Percentiles rank a stretch among this genome's conserved stretches.
These are phyloP conservation scores for Pyracantha coccinea DNA, from an alignment of 331 rosid genomes.

Conservation along the genomic window DNA sequence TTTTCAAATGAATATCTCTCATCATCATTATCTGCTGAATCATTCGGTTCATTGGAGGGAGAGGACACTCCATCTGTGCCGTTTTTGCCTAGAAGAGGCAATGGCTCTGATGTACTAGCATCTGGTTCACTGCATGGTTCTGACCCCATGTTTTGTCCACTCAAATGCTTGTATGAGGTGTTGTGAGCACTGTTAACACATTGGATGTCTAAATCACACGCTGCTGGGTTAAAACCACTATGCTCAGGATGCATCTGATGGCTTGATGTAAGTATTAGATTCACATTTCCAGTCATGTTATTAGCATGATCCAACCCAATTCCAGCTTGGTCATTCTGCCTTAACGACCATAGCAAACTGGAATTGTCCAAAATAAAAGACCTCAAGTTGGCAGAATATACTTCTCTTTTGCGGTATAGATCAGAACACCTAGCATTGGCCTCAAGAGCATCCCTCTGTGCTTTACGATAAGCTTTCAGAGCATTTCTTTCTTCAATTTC, in stretches of 20 bases:
- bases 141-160: constrained; percentile 48
- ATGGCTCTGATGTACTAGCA: constrained; percentile 72
- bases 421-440: constrained; percentile 74
- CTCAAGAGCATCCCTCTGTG: constrained; percentile 76
- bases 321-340: constrained; percentile 49
- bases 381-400: constrained; percentile 54
- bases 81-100: constrained; percentile 39
- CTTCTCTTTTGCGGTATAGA: constrained; percentile 74
- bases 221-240: constrained; percentile 40
- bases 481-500: constrained; percentile 94
- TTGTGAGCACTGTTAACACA: constrained; percentile 31
- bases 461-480: constrained; percentile 72
- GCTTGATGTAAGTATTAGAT: constrained; percentile 39
- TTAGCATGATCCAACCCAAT: constrained; percentile 38
- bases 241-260: constrained; percentile 47
- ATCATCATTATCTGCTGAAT: constrained; percentile 70
- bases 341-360: constrained; percentile 51
- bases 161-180: constrained; percentile 24
- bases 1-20: constrained; percentile 48
- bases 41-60: constrained; percentile 53
- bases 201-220: constrained; percentile 42
- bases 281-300: constrained; percentile 41
- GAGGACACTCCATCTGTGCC: constrained; percentile 40
- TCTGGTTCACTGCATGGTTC: constrained; percentile 71
- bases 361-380: constrained; percentile 56